Evolutionary conservation across 1,284 basidiomycete genomes (phyloP).

Genomic region (Schizophyllum commune): DNA sequence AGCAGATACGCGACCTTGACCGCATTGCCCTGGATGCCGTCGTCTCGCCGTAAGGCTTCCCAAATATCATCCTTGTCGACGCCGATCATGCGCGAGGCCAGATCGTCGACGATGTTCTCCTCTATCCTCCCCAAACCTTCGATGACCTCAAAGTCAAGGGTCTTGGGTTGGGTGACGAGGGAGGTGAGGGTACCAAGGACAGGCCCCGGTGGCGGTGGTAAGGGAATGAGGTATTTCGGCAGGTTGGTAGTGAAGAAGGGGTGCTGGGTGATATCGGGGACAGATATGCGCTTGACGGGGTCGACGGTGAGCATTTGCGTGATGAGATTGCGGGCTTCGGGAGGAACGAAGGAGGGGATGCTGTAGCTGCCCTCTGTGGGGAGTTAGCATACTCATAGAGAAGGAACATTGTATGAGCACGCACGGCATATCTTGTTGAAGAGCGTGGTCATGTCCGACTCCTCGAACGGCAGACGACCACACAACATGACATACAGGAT

Average conservation of each 20-base stretch:
- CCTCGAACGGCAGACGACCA: slow-evolving; percentile 89
- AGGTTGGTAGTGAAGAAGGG: slow-evolving; percentile 85
- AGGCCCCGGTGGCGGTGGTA: slow-evolving; percentile 75
- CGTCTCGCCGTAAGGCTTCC: slow-evolving; percentile 75
- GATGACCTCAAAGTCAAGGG: slow-evolving; percentile 63
- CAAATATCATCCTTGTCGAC: slow-evolving; percentile 81
- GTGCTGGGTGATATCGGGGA: slow-evolving; percentile 83
- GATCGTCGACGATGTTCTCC: slow-evolving; percentile 80
- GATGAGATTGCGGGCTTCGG: slow-evolving; percentile 74
- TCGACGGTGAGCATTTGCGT: slow-evolving; percentile 86
- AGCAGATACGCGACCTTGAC: slow-evolving; percentile 97
- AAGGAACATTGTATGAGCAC: slow-evolving; percentile 19
- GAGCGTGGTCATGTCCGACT: slow-evolving; percentile 85
- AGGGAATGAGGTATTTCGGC: slow-evolving; percentile 79
- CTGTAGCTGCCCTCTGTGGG: slow-evolving; percentile 74
- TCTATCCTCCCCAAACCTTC: slow-evolving; percentile 86
- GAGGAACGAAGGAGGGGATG: slow-evolving; percentile 71
- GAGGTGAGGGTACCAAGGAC: slow-evolving; percentile 66
- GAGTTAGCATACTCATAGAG: background rate
- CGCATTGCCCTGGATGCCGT: slow-evolving; percentile 82
- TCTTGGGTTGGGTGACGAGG: slow-evolving; percentile 55
- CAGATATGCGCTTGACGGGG: slow-evolving; percentile 87
- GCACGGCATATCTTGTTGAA: slow-evolving; percentile 90
- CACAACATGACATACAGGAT: slow-evolving; percentile 95
- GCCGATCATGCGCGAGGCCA: slow-evolving; percentile 68